Evolutionary conservation across 108 stramenopile species (phyloP), one percentile per base, ranked within the genome.

Genomic region (Cyclotella kingstonii): DNA sequence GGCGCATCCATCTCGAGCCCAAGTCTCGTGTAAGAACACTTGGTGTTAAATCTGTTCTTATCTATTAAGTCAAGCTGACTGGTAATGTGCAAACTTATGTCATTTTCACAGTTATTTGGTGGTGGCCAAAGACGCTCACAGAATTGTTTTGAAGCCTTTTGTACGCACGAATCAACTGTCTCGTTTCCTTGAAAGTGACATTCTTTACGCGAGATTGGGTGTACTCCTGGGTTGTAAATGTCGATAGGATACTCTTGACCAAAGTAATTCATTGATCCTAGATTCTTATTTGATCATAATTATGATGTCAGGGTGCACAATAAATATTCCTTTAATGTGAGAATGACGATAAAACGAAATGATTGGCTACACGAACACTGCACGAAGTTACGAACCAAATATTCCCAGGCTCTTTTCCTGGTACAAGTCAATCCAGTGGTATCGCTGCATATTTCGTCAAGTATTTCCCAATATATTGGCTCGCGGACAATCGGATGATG

Each of bases 401-500:
- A 63, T 48, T 76, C 74, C 74, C 69, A 76, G 18, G 79, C 79
- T 45, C 74, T 52, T 27, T 51, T 15, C 29, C 79, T 44, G 9
- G 54, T 66, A 36, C 79, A 80, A 3, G 17, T 54, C 21, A 74
- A 30, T 22, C 19, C 34, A 14, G 64, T 66, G 25, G 55, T 67
- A 53, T 66, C 21, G 17, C 17, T 55, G 48, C 79, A 76, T 5
- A 70, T n/a, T 34, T 80, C 68, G 35, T 80, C 79, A 12, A 80
- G 23, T 12, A 76, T 66, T 21, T 65, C 73, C 34, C 30, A 70
- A 38, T 80, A 60, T 33, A 76, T 75, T 8, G 54, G 62, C 54
- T 76, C 61, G 29, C 79, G 54, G 43, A 71, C 70, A 10, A 80
- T 55, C 18, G 79, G 79, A n/a, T 75, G 79, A 47, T 76, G 74